These are phyloP conservation scores for Rubroshorea leprosula DNA, from an alignment of 345 rosid genomes.

Conservation along the genomic window DNA sequence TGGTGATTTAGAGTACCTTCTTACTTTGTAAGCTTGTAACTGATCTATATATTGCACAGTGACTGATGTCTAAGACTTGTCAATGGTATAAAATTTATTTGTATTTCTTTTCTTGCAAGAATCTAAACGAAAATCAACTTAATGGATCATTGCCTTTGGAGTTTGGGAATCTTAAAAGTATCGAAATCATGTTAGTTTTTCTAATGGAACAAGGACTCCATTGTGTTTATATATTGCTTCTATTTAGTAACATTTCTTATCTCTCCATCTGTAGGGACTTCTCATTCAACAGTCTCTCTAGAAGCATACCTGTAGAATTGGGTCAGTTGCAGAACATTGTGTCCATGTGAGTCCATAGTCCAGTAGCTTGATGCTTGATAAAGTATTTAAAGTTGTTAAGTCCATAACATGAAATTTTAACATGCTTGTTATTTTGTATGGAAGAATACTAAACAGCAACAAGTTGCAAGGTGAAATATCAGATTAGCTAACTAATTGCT, in stretches of 20 bases:
- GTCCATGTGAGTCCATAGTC: constrained; percentile 52
- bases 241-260: neutral
- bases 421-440: constrained; percentile 2
- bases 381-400: neutral
- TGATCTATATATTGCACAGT: neutral
- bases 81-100: neutral
- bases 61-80: neutral
- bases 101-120: constrained; percentile 27
- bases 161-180: constrained; percentile 77
- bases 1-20: constrained; percentile 92
- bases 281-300: constrained; percentile 65
- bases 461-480: constrained; percentile 74
- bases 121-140: constrained; percentile 66
- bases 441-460: constrained; percentile 74
- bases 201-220: neutral
- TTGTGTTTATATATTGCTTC: neutral
- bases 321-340: constrained; percentile 78
- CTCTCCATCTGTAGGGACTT: constrained; percentile 45
- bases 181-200: constrained; percentile 56
- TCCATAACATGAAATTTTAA: neutral
- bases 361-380: neutral
- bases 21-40: constrained; percentile 47
- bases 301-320: constrained; percentile 64
- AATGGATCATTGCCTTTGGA: constrained; percentile 62
- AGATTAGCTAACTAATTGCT: constrained; percentile 70